Evolutionary conservation across 2,329 filamentous ascomycete genomes (phyloP), one percentile per base, ranked within the genome.

Genomic region (Blastomyces silverae): DNA sequence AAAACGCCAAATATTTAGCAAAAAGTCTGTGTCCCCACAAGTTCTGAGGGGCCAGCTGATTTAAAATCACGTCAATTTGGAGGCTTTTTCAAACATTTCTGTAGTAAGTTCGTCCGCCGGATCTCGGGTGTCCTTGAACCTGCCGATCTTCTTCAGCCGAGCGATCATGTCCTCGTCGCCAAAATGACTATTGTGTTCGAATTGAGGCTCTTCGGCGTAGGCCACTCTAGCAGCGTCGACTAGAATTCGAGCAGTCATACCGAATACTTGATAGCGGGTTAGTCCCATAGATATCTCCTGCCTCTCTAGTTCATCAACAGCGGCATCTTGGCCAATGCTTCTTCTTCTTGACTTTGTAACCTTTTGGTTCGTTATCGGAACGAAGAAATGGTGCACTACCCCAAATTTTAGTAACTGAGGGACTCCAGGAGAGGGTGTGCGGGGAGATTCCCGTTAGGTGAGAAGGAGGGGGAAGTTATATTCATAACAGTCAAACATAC

Each of bases 191-290:
- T 86, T 85, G 71, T 85, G 85, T 79, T 95, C 91, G 75, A 96
- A 96, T 73, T 91, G 89, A 3, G 93, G 93, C 73, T 90, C 86
- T 77, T 89, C 84, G 1, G 79, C 88, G 74, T 94, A 97, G 25
- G 92, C 93, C 22, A 96, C 83, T 67, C 90, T 82, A 44, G 93
- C 92, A 4, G 89, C 89, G 77, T 97, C 93, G 5, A 97, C 90
- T 64, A 97, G 76, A 64, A 97, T 93, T 62, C 91, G 82, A 2
- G 91, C 93, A 63, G 93, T 97, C 91, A 97, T 93, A 20, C 93
- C 93, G 84, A 92, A 97, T 4, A 97, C 92, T 70, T 89, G 87
- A 77, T 94, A 96, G 48, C 89, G 81, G 53, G 79, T 79, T 56
- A 82, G 69, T 11, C 75, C 72, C 3, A 77, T 73, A 13, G 77